phyloP scores from a whole-genome alignment of 2,329 filamentous ascomycete genomes.

The Colletotrichum simmondsii region DNA sequence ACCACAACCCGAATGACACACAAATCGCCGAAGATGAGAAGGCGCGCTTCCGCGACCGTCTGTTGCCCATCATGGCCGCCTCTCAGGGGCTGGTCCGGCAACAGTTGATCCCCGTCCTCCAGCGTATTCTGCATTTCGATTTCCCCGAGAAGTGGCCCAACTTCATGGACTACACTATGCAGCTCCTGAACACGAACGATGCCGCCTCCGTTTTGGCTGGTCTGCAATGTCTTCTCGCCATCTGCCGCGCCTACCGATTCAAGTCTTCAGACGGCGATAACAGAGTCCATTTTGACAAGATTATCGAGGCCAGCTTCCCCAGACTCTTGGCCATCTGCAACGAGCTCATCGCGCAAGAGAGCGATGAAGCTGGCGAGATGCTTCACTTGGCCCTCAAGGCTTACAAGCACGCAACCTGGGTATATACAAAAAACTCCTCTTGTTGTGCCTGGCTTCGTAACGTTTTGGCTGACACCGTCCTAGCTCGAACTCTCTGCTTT shows the following conservation, averaged over 20 bases:
- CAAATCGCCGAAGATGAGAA: conserved; percentile 92
- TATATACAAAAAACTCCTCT: conserved; percentile 47
- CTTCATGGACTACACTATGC: conserved; percentile 92
- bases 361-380: conserved; percentile 96
- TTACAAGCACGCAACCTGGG: conserved; percentile 98
- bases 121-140: conserved; percentile 95
- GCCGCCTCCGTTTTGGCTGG: conserved; percentile 90
- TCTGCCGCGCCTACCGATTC: conserved; percentile 96
- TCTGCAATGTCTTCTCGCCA: conserved; percentile 91
- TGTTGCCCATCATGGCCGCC: conserved; percentile 88
- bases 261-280: conserved; percentile 82
- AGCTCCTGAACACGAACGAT: conserved; percentile 88
- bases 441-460: background rate
- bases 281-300: conserved; percentile 90
- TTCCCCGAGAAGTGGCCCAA: conserved; percentile 95
- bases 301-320: conserved; percentile 91
- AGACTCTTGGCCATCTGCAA: conserved; percentile 88
- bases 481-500: conserved; percentile 87
- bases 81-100: conserved; percentile 85
- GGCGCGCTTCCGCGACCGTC: conserved; percentile 83
- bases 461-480: conserved; percentile 44
- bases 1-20: conserved; percentile 78
- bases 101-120: conserved; percentile 92
- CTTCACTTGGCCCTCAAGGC: conserved; percentile 93
- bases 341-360: conserved; percentile 89